Conservation (phyloP, 441 rosid species). For the Mallotus repandus region DNA sequence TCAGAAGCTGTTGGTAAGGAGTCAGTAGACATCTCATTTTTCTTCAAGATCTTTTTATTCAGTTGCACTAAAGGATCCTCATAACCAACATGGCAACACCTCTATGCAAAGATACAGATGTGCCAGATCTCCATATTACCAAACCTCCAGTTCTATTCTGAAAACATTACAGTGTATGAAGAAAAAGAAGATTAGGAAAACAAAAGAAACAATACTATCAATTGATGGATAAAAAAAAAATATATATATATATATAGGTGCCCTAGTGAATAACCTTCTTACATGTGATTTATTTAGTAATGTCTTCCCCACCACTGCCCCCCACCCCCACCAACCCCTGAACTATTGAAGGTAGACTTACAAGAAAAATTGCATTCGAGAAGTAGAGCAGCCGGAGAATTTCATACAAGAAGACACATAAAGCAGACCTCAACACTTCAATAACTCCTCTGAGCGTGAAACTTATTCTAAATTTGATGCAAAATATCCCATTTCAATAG, state of each 20-base stretch:
- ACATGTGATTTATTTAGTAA: too few species aligned
- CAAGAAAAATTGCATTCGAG: not conserved
- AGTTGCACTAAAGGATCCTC: slow-evolving; percentile 46
- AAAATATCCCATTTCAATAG: not conserved
- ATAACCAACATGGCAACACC: slow-evolving; percentile 65
- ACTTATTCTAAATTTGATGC: not conserved
- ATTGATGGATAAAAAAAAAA: not conserved
- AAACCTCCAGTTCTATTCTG: slow-evolving; percentile 96
- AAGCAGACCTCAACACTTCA: too few species aligned
- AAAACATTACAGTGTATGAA: not conserved
- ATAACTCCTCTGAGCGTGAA: not conserved
- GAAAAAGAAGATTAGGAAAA: slow-evolving; percentile 12
- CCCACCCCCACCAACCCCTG: too few species aligned
- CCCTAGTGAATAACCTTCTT: not conserved
- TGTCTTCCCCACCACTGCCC: too few species aligned
- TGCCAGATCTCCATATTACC: slow-evolving; percentile 95
- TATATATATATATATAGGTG: not conserved
- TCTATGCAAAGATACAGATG: slow-evolving; percentile 71
- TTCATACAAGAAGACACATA: too few species aligned
- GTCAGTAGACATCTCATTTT: slow-evolving; percentile 25
- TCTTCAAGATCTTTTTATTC: slow-evolving; percentile 39
- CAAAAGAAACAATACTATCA: not conserved
- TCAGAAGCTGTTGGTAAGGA: slow-evolving; percentile 25
- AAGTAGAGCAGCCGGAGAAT: too few species aligned
- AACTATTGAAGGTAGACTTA: not conserved